Evolutionary conservation across 139 green algal genomes (phyloP).

Genomic region (Picochlorum sp.): DNA sequence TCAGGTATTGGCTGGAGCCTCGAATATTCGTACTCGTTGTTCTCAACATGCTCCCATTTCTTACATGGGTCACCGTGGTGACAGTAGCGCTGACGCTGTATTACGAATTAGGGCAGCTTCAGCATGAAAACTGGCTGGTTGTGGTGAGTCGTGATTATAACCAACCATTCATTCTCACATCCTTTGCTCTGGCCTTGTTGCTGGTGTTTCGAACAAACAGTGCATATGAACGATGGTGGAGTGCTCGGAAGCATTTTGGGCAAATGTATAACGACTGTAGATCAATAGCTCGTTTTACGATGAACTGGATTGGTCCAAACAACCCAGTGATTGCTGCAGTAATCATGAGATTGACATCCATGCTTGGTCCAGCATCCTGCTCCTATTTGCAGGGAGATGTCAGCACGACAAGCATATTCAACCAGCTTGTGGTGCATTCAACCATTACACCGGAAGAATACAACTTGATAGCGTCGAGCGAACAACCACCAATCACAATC

Average conservation of each 20-base stretch:
- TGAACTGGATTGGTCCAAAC: conserved; percentile 3
- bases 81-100: conserved; percentile 5
- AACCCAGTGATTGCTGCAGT: background rate
- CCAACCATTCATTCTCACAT: conserved; percentile 25
- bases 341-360: conserved; percentile 7
- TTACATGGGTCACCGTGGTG: conserved; percentile 6
- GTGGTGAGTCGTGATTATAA: background rate
- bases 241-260: conserved; percentile 21
- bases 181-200: conserved; percentile 36
- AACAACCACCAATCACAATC: conserved; percentile 19
- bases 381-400: conserved; percentile 13
- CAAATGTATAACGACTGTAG: conserved; percentile 6
- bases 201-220: conserved; percentile 47
- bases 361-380: conserved; percentile 13
- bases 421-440: background rate
- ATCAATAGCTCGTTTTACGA: conserved; percentile 16
- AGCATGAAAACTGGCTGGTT: conserved; percentile 6
- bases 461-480: conserved; percentile 5
- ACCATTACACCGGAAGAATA: conserved; percentile 13
- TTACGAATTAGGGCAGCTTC: conserved; percentile 9
- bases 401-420: background rate
- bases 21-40: conserved; percentile 9
- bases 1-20: conserved; percentile 19
- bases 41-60: background rate
- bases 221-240: conserved; percentile 40